Evolutionary conservation across 805 yeast genomes (phyloP).

Genomic region (Candida broadrunensis): DNA sequence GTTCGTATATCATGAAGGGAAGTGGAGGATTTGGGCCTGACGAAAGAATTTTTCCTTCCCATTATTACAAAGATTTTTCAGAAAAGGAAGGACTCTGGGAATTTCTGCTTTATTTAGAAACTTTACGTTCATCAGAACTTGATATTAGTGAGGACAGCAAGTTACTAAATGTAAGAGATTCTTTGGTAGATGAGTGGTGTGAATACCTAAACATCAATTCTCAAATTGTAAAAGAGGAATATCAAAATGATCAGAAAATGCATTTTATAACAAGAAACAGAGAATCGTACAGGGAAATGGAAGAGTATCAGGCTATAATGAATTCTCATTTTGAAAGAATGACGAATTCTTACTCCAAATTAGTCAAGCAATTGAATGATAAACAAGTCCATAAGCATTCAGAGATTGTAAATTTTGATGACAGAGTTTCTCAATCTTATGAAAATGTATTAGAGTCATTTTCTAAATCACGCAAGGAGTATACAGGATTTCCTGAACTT

Average conservation of each 20-base stretch:
- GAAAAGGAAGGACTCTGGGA: constrained; percentile 37
- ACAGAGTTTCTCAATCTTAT: background rate
- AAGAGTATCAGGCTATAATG: constrained; percentile 8
- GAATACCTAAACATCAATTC: background rate
- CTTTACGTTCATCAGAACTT: background rate
- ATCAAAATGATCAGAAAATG: background rate
- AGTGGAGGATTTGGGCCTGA: constrained; percentile 23
- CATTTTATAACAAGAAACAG: background rate
- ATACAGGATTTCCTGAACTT: constrained; percentile 18
- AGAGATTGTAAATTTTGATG: constrained; percentile 21
- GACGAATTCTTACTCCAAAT: background rate
- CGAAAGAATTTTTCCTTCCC: constrained; percentile 26
- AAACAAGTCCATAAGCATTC: constrained; percentile 31
- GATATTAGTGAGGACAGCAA: background rate
- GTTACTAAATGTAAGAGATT: background rate
- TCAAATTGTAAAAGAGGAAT: background rate
- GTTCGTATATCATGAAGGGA: constrained; percentile 26
- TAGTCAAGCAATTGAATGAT: background rate
- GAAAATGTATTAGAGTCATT: background rate
- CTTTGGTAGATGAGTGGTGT: background rate
- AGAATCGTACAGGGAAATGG: constrained; percentile 5
- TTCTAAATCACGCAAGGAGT: background rate
- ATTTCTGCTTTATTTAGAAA: constrained; percentile 9
- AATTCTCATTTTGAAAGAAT: constrained; percentile 10
- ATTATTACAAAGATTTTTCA: constrained; percentile 23